phyloP scores from a whole-genome alignment of 371 early-diverging fungal species.

The Mortierella sp. region DNA sequence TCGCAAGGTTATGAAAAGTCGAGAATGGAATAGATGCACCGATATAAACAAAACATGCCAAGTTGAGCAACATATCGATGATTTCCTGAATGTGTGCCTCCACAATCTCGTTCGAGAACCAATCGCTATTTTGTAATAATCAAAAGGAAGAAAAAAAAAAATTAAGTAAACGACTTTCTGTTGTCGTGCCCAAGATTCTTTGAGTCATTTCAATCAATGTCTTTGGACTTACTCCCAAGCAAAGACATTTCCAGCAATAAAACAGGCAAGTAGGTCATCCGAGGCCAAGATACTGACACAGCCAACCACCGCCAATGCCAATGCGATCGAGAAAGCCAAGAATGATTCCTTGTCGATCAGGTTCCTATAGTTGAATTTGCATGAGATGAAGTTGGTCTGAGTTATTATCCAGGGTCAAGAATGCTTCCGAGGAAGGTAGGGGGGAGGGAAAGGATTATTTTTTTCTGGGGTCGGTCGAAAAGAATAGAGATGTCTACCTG shows the following conservation, averaged over 20 bases:
- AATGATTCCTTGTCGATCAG: conserved; percentile 93
- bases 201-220: not conserved
- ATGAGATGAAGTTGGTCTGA: no score
- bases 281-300: conserved; percentile 79
- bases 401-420: no score
- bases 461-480: no score
- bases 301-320: conserved; percentile 87
- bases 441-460: no score
- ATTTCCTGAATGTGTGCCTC: conserved; percentile 92
- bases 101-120: conserved; percentile 88
- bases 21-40: conserved; percentile 90
- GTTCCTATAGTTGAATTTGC: conserved; percentile 53
- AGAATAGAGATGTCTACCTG: conserved; percentile 37
- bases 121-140: conserved; percentile 59
- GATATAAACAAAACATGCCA: conserved; percentile 92
- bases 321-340: conserved; percentile 83
- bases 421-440: no score
- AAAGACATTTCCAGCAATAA: conserved; percentile 90
- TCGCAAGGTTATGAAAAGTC: conserved; percentile 64
- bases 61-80: conserved; percentile 90
- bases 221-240: conserved; percentile 77
- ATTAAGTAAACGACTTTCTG: not conserved
- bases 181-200: not conserved
- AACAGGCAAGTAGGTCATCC: conserved; percentile 92
- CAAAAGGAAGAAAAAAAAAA: not conserved